These are phyloP conservation scores for Firmiana major DNA, from an alignment of 345 rosid genomes.

Conservation along the genomic window DNA sequence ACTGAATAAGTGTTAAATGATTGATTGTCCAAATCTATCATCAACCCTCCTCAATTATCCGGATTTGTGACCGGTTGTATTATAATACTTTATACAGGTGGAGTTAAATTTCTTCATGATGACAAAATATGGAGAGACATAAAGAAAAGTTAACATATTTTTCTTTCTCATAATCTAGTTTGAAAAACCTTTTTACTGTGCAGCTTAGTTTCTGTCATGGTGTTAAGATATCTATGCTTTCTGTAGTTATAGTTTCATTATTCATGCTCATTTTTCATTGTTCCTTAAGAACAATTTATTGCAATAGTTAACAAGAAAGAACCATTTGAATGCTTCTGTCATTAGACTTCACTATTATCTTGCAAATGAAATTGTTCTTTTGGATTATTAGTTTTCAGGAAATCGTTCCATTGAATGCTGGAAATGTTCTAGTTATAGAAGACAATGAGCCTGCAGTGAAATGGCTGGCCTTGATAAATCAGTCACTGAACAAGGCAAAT, in stretches of 20 bases:
- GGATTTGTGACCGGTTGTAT: too few species aligned
- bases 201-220: not conserved
- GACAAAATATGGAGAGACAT: not conserved
- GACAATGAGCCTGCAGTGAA: slow-evolving; percentile 93
- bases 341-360: not conserved
- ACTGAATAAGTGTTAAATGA: too few species aligned
- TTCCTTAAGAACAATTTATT: not conserved
- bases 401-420: slow-evolving; percentile 96
- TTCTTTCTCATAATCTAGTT: not conserved
- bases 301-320: not conserved
- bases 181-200: not conserved
- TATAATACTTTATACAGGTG: too few species aligned
- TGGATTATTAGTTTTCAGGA: slow-evolving; percentile 73
- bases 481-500: slow-evolving; percentile 62
- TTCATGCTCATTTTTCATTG: not conserved
- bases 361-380: not conserved
- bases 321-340: not conserved
- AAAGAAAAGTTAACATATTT: not conserved
- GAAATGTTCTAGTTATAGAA: slow-evolving; percentile 86
- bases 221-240: not conserved
- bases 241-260: not conserved
- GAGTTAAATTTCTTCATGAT: not conserved
- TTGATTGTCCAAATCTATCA: too few species aligned
- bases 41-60: too few species aligned
- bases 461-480: slow-evolving; percentile 75